A percentile compares a stretch with the other conserved stretches of the same genome.
Conservation (phyloP, 192 early-diverging fungal genomes). For the Coemansia sp. region DNA sequence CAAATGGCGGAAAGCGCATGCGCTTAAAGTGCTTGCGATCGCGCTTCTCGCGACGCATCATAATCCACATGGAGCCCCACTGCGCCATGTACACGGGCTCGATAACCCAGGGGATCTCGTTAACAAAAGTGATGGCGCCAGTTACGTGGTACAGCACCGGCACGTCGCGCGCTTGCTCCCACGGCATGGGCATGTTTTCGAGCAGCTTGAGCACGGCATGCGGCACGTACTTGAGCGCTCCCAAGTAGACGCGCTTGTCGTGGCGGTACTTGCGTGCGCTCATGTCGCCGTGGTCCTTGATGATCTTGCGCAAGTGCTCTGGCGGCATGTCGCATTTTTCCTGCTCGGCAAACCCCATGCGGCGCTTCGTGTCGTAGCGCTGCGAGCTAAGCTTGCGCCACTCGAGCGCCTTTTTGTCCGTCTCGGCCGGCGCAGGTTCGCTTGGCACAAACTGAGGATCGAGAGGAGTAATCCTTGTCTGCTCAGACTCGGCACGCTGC, state of each 20-base stretch:
- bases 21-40: conserved; percentile 98
- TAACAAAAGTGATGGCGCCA: conserved; percentile 98
- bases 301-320: conserved; percentile 97
- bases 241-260: conserved; percentile 98
- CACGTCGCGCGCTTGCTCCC: conserved; percentile 98
- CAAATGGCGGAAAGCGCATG: conserved; percentile 98
- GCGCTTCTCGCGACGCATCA: conserved; percentile 99
- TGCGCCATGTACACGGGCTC: conserved; percentile 98
- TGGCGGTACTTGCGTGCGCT: conserved; percentile 94
- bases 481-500: neutral
- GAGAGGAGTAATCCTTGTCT: conserved; percentile 12
- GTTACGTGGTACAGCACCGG: conserved; percentile 97
- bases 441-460: conserved; percentile 46
- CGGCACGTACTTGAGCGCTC: conserved; percentile 98
- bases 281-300: conserved; percentile 99
- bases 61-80: conserved; percentile 99
- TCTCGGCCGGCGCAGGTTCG: conserved; percentile 25
- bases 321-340: conserved; percentile 98
- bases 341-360: conserved; percentile 92
- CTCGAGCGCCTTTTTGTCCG: conserved; percentile 74
- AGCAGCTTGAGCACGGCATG: conserved; percentile 97
- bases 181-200: conserved; percentile 99
- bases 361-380: conserved; percentile 92
- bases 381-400: conserved; percentile 92
- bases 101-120: conserved; percentile 94